Base-by-base conservation (phyloP, 202 grass and related monocot species). In the Alloteropsis angusta region DNA sequence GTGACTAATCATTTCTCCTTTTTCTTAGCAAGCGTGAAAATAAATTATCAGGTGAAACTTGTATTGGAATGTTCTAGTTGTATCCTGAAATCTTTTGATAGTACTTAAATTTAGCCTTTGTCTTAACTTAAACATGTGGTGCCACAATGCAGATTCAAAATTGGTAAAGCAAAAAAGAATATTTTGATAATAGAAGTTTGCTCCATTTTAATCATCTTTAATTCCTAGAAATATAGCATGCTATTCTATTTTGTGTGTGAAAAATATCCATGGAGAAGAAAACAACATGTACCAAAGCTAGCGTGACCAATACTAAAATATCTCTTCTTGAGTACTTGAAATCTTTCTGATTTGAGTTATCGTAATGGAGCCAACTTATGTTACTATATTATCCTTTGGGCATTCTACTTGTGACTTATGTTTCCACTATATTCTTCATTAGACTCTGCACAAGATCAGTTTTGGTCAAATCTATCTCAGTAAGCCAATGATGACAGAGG, bases 401-500 rank as follows among this genome's bases (percentile, higher is more conserved):
- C 21, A 37, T 74, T 71, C 42, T 45, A 28, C 11, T 67, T 85
- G 41, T 72, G 41, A 66, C 52, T 60, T 67, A 68, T 19, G 49
- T 48, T 85, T 26, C n/a, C 56, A n/a, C 74, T 70, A 30, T 80
- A 36, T 82, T 61, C 26, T 82, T 86, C 9, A 71, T 60, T 83
- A 99, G 88, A 99, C 88, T 10, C 84, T 93, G 64, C 90, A 99
- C 84, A 95, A 93, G 73, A 99, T 95, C 44, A 99, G 90, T 62
- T 95, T 99, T 84, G 90, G 84, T 47, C 92, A 93, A 87, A 95
- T 99, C 66, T 93, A 91, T 80, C 67, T 99, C 72, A 99, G 90
- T 65, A 93, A 89, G 60, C 92, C 96, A 63, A 99, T 95, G 92
- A 91, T 99, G 90, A 95, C 90, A 11, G 92, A 99, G 77, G 89